phyloP scores from a whole-genome alignment of 768 basidiomycete species.

The Lepiota brunneoincarnata region DNA sequence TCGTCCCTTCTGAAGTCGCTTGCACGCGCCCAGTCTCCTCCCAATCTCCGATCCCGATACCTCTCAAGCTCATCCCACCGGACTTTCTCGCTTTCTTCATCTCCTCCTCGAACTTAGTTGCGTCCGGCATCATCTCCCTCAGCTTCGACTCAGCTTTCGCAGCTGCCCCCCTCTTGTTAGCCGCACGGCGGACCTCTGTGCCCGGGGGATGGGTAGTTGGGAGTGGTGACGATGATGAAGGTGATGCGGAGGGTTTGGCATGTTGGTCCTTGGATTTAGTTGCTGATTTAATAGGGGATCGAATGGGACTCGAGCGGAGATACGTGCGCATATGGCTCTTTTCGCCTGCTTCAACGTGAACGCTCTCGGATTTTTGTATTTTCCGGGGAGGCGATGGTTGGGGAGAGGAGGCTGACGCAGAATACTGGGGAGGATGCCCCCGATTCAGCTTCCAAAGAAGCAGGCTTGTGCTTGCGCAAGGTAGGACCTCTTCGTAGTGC shows the following conservation, averaged over 20 bases:
- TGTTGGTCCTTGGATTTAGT: slow-evolving; percentile 14
- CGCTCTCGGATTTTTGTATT: slow-evolving; percentile 21
- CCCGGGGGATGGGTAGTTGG: slow-evolving; percentile 8
- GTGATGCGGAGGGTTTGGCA: background rate
- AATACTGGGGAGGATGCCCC: background rate
- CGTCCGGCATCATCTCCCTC: slow-evolving; percentile 77
- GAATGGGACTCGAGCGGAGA: slow-evolving; percentile 6
- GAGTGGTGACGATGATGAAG: slow-evolving; percentile 7
- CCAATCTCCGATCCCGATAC: slow-evolving; percentile 16
- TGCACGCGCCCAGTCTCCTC: slow-evolving; percentile 10
- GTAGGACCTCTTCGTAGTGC: background rate
- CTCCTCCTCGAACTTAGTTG: slow-evolving; percentile 67
- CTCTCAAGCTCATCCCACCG: slow-evolving; percentile 19
- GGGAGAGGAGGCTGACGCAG: background rate
- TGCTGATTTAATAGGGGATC: background rate
- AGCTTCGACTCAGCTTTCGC: slow-evolving; percentile 48
- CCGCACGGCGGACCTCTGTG: background rate
- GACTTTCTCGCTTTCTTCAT: slow-evolving; percentile 37
- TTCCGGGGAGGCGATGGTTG: background rate
- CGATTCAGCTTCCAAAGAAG: background rate
- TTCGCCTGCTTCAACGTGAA: slow-evolving; percentile 24
- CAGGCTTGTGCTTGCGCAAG: background rate
- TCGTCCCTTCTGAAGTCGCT: slow-evolving; percentile 15
- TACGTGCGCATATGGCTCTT: background rate
- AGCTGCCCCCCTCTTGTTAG: slow-evolving; percentile 39